Conservation (phyloP, 1,139 yeast genomes). For the Suhomyces guaymorum region DNA sequence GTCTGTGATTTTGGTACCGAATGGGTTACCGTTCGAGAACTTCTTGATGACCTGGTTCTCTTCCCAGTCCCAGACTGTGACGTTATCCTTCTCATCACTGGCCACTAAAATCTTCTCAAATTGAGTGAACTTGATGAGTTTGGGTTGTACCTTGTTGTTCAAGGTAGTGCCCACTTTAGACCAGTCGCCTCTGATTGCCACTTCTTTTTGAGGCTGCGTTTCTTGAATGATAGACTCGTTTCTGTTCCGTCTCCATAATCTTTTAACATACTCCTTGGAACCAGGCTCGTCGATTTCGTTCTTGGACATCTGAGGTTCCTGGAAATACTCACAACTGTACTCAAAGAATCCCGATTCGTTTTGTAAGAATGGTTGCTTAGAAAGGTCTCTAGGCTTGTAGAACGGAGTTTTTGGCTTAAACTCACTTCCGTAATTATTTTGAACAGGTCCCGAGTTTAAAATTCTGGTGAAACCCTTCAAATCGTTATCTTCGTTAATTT, state of each 20-base stretch:
- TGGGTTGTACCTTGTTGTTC: constrained; percentile 80
- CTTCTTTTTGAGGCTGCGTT: constrained; percentile 85
- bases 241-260: constrained; percentile 87
- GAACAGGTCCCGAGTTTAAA: constrained; percentile 42
- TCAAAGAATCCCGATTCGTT: constrained; percentile 77
- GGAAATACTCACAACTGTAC: constrained; percentile 88
- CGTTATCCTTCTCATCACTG: constrained; percentile 80
- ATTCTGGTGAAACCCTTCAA: constrained; percentile 41
- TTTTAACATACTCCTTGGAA: constrained; percentile 76
- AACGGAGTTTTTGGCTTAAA: constrained; percentile 55
- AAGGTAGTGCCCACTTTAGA: constrained; percentile 58
- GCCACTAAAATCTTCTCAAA: constrained; percentile 83
- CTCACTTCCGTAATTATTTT: constrained; percentile 52
- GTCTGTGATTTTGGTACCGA: constrained; percentile 87
- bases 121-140: constrained; percentile 77
- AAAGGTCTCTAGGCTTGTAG: constrained; percentile 41
- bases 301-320: constrained; percentile 92
- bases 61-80: constrained; percentile 91
- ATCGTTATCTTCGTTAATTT: constrained; percentile 44
- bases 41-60: constrained; percentile 55
- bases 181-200: constrained; percentile 89
- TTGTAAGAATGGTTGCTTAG: constrained; percentile 53
- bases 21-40: constrained; percentile 83
- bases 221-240: constrained; percentile 84
- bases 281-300: constrained; percentile 93